These are phyloP conservation scores for Globisporangium ultimum DNA, from an alignment of 352 stramenopile genomes.

Conservation along the genomic window DNA sequence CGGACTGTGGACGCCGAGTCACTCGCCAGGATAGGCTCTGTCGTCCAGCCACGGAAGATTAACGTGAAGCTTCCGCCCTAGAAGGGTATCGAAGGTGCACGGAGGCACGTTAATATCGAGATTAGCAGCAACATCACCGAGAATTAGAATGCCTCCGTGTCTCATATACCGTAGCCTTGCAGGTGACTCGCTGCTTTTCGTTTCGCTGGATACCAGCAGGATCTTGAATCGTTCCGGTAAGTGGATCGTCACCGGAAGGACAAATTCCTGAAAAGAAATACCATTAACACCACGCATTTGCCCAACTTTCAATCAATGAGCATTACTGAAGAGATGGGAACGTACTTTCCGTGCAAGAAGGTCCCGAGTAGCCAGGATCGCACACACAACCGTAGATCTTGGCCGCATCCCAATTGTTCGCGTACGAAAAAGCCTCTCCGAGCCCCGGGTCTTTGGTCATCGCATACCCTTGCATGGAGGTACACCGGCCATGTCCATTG, in stretches of 20 bases:
- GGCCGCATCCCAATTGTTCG: constrained; percentile 76
- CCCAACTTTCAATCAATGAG: too few relatives aligned
- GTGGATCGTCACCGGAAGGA: constrained; percentile 80
- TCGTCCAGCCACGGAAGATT: constrained; percentile 75
- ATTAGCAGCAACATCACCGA: too few relatives aligned
- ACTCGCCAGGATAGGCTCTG: constrained; percentile 55
- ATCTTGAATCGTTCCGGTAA: constrained; percentile 70
- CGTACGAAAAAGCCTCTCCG: constrained; percentile 46
- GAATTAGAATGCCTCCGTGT: too few relatives aligned
- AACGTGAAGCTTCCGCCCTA: constrained; percentile 83
- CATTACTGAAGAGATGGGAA: too few relatives aligned
- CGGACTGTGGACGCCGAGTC: constrained; percentile 50
- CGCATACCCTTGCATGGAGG: constrained; percentile 62
- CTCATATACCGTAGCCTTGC: constrained; percentile 75
- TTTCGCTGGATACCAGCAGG: constrained; percentile 65
- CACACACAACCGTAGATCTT: constrained; percentile 88
- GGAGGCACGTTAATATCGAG: too few relatives aligned
- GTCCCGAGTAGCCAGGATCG: constrained; percentile 70
- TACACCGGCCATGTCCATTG: constrained; percentile 77
- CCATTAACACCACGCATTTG: too few relatives aligned
- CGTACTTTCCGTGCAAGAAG: constrained; percentile 67
- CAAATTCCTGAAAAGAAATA: too few relatives aligned
- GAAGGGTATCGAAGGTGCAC: too few relatives aligned
- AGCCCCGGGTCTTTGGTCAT: constrained; percentile 58
- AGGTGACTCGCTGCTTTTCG: constrained; percentile 62